Base-by-base conservation (phyloP, 2,329 filamentous ascomycete genomes). In the Ceratocystis albifundus region DNA sequence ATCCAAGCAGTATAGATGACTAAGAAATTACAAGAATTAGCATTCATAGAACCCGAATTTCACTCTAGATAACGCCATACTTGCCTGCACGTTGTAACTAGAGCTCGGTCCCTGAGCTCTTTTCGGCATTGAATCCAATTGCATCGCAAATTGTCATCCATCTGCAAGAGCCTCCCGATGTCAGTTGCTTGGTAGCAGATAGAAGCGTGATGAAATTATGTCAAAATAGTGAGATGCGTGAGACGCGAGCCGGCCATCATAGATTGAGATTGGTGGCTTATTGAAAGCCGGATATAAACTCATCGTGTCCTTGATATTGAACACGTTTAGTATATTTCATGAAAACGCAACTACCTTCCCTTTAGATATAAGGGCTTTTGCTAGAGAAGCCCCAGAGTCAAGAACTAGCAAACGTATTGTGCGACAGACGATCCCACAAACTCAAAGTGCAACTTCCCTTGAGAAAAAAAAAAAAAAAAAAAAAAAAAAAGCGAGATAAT, bases 31-130 rank as follows among this genome's bases (percentile, higher is more conserved):
- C 48, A 7, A n/a, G 8, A 8, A 8, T 41, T 5, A 20, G 50
- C 22, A 20, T 6, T n/a, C 3, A 10, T 32, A 3, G 32, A n/a
- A 20, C 36, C 36, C 4, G 36, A 41, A n/a, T 3, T 55, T 4
- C 62, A 70, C 12, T 69, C 66, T 69, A 67, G 32, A 32, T 53
- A n/a, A 66, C 46, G 25, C 22, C 4, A 25, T 20, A 64, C 71
- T 32, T 63, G 89, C 90, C 88, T 90, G 83, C 92, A 97, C 15
- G 89, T 94, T 3, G 92, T 96, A 44, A 96, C 90, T 0, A 96
- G 81, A 10, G 90, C 92, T 69, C 82, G 80, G 50, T 88, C 84
- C 44, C 78, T 80, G 44, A 96, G 80, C 70, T 86, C 82, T 50
- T 78, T 78, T 61, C 89, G 83, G 72, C 93, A 96, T 69, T 86